phyloP scores from a whole-genome alignment of 192 early-diverging fungal species.

The Entophlyctis luteolus region DNA sequence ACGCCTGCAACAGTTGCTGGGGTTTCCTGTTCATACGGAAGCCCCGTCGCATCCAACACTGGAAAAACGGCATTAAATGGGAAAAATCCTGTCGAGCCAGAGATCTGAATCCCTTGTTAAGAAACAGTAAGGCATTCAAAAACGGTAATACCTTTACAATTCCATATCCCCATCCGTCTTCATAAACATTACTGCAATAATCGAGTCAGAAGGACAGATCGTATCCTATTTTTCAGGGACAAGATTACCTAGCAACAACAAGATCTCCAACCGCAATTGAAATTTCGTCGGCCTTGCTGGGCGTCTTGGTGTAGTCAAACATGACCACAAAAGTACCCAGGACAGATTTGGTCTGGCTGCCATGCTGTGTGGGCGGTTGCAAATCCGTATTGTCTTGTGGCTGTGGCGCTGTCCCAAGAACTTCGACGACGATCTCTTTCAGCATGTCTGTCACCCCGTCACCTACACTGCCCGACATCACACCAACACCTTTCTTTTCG shows the following conservation, averaged over 20 bases:
- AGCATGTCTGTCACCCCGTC: conserved; percentile 5
- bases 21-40: neutral
- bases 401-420: too few species aligned
- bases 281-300: conserved; percentile 21
- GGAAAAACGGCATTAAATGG: conserved; percentile 28
- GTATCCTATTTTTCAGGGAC: neutral
- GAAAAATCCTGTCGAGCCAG: conserved; percentile 21
- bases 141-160: conserved; percentile 1
- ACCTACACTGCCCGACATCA: neutral
- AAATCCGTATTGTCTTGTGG: neutral
- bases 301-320: conserved; percentile 19
- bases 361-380: neutral
- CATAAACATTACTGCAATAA: conserved; percentile 22
- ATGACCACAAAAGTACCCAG: conserved; percentile 29
- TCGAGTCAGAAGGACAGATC: neutral
- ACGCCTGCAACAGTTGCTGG: neutral
- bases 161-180: conserved; percentile 29
- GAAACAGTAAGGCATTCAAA: neutral
- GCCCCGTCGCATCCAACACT: neutral
- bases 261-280: conserved; percentile 20
- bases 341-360: neutral
- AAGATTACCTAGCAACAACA: conserved; percentile 14
- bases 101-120: neutral
- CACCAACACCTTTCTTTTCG: conserved; percentile 10
- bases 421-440: too few species aligned